These are phyloP conservation scores for Phalaenopsis hybrid DNA, from an alignment of 116 monocot genomes.

Conservation along the genomic window DNA sequence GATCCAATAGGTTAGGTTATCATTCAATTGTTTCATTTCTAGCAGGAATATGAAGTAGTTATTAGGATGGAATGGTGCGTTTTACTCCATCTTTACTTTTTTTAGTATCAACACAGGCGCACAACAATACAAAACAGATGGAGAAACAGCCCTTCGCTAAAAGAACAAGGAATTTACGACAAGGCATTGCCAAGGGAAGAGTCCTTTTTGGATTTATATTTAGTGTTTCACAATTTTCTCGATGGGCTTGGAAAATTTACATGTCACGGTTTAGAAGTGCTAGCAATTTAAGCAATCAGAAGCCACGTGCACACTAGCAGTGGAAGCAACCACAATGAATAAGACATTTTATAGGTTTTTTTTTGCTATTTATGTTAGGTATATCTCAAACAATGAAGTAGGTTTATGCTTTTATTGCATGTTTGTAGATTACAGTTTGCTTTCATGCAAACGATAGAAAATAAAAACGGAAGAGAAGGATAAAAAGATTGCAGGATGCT, in stretches of 20 bases:
- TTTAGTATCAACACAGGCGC: constrained; percentile 48
- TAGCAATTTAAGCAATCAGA: background rate
- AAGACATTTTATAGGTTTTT: background rate
- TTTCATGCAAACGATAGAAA: background rate
- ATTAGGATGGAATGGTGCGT: background rate
- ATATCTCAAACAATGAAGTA: background rate
- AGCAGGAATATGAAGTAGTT: background rate
- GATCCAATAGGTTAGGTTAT: constrained; percentile 38
- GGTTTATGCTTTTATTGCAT: background rate
- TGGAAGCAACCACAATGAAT: background rate
- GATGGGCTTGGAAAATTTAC: constrained; percentile 38
- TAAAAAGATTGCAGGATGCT: background rate
- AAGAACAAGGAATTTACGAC: constrained; percentile 51
- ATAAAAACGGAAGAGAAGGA: background rate
- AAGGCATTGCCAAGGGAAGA: constrained; percentile 54
- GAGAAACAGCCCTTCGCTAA: constrained; percentile 42
- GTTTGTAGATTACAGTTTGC: background rate
- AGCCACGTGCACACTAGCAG: background rate
- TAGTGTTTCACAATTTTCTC: constrained; percentile 35
- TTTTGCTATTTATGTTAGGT: background rate
- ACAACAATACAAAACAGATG: constrained; percentile 12
- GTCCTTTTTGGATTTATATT: constrained; percentile 34
- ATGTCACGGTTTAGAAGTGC: constrained; percentile 16
- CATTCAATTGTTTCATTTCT: background rate
- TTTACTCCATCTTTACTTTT: constrained; percentile 33